Conservation (phyloP, 768 basidiomycete genomes). For the Lactarius deliciosus region DNA sequence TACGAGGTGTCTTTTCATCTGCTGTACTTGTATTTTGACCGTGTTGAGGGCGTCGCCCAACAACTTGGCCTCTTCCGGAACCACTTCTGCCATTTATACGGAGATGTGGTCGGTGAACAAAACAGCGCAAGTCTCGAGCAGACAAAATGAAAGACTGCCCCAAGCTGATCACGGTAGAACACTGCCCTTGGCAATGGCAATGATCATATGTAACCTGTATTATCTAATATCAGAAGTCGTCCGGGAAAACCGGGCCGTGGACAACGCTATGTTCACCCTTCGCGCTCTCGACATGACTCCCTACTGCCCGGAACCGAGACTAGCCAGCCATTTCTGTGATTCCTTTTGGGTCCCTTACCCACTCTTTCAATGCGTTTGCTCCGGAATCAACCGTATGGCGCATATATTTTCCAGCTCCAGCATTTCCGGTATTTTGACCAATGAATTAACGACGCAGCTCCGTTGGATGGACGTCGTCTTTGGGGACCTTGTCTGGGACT, state of each 20-base stretch:
- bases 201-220: not conserved
- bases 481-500: not conserved
- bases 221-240: not conserved
- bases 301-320: too few relatives aligned
- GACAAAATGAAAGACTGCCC: not conserved
- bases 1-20: conserved; percentile 93
- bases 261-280: too few relatives aligned
- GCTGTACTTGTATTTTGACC: conserved; percentile 88
- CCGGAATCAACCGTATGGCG: too few relatives aligned
- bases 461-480: not conserved
- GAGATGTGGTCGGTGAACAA: not conserved
- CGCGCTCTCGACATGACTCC: too few relatives aligned
- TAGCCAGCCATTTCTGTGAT: too few relatives aligned
- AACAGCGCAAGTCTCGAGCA: not conserved
- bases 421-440: too few relatives aligned
- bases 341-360: too few relatives aligned
- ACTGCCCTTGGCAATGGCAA: not conserved
- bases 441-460: not conserved
- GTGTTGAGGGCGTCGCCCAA: conserved; percentile 82
- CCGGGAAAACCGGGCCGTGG: too few relatives aligned
- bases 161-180: not conserved
- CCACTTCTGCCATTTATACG: conserved; percentile 31
- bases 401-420: too few relatives aligned
- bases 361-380: too few relatives aligned
- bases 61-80: conserved; percentile 76